Conservation (phyloP, 345 rosid species). For the Salix viminalis region DNA sequence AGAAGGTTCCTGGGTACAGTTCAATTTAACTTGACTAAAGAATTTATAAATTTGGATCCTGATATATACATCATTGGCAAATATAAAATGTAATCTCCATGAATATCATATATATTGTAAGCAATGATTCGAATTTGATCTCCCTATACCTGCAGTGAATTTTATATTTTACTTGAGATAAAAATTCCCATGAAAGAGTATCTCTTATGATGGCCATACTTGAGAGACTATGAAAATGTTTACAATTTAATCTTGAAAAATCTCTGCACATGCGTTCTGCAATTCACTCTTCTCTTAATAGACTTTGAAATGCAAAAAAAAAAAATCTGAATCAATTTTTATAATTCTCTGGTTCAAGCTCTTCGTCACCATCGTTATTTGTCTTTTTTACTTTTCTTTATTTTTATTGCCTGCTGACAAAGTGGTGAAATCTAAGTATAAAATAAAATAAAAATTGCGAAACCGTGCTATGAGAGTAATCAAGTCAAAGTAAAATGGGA, state of each 20-base stretch:
- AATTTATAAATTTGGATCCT: background rate
- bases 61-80: slow-evolving; percentile 3
- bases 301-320: background rate
- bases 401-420: background rate
- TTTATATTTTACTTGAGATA: background rate
- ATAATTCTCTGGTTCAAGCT: background rate
- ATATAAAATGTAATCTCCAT: background rate
- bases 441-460: background rate
- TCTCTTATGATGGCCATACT: background rate
- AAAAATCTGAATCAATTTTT: background rate
- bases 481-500: too few relatives aligned
- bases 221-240: background rate
- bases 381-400: background rate
- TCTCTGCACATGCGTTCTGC: background rate
- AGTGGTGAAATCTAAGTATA: too few relatives aligned
- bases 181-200: background rate
- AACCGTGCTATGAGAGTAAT: background rate
- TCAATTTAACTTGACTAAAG: slow-evolving; percentile 23
- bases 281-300: background rate
- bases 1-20: slow-evolving; percentile 70
- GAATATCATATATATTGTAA: background rate
- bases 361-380: background rate
- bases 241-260: background rate
- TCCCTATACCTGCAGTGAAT: background rate
- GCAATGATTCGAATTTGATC: background rate